These are phyloP conservation scores for Aspergillus sp. DNA, from an alignment of 2,329 filamentous ascomycete species.

Conservation along the genomic window DNA sequence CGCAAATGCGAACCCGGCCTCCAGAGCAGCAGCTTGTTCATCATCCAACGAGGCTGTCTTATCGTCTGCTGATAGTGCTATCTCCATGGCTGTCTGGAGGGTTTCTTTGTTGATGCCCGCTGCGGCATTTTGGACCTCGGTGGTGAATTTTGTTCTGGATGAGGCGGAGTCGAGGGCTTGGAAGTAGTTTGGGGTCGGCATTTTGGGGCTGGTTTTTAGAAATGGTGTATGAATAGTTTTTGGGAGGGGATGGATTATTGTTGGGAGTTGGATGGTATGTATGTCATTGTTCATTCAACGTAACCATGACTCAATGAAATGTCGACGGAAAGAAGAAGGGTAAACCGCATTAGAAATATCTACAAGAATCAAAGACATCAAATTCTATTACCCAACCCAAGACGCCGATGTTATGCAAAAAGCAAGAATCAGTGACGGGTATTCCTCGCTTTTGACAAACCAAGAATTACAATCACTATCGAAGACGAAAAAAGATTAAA, in stretches of 20 bases:
- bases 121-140: conserved; percentile 23
- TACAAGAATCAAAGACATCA: too few species aligned
- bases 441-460: too few species aligned
- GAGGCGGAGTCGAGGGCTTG: conserved; percentile 21
- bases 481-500: too few species aligned
- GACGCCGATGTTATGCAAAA: too few species aligned
- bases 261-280: conserved; percentile 6
- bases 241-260: conserved; percentile 5
- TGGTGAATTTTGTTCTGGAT: conserved; percentile 22
- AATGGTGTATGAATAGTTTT: neutral
- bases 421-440: too few species aligned
- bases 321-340: too few species aligned
- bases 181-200: conserved; percentile 24
- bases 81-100: conserved; percentile 22
- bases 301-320: neutral
- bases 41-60: conserved; percentile 9
- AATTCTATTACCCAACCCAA: too few species aligned
- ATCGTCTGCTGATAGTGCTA: conserved; percentile 12
- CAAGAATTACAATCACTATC: too few species aligned
- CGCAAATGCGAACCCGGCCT: conserved; percentile 28
- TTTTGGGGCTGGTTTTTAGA: conserved; percentile 10
- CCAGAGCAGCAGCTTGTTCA: conserved; percentile 16
- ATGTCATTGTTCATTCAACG: conserved; percentile 4
- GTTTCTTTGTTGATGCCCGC: conserved; percentile 18
- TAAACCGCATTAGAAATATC: too few species aligned